Base-by-base conservation (phyloP, 129 eudicot species). In the Lonicera japonica region DNA sequence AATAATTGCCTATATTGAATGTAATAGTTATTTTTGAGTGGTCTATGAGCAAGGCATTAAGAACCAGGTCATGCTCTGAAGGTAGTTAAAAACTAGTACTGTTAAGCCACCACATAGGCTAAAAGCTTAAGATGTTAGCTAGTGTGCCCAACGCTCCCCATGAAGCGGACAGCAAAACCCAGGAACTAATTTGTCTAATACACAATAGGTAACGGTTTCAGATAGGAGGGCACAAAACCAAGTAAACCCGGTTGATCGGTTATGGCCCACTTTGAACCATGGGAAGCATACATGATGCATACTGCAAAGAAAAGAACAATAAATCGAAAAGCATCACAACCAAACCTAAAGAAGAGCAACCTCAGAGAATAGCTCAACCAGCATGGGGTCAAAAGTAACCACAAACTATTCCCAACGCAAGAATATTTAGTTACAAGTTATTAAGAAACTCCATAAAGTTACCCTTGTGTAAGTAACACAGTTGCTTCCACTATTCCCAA, bases 1-100 rank as follows among this genome's bases (percentile, higher is more conserved):
- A 60, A 34, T 12, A 52, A 66, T 63, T 75, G 70, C 77, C 50
- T 60, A 41, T 59, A 56, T 47, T 39, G 62, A 41, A 63, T 41
- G 60, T 12, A 39, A 61, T n/a, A n/a, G n/a, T 25, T 16, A 4
- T 56, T 21, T 66, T 41, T 21, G 25, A 7, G 25, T 22, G 25
- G 15, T 48, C 39, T 57, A 56, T 18, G 38, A 43, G 57, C 34
- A 56, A 43, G 64, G 57, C 5, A 11, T 45, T 34, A 29, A 58
- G 14, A 8, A 57, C 25, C 18, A 47, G 39, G 25, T 13, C 17
- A 50, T 20, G 22, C 48, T 25, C 7, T 56, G 11, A 1, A 25
- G 2, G 45, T 21, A 14, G 18, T 11, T 24, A 25, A 52, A 57
- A 57, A 7, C 19, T 25, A 14, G 19, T 57, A 6, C 25, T 58